phyloP scores from a whole-genome alignment of 2,329 filamentous ascomycete species.

The Nemania bipapillata region DNA sequence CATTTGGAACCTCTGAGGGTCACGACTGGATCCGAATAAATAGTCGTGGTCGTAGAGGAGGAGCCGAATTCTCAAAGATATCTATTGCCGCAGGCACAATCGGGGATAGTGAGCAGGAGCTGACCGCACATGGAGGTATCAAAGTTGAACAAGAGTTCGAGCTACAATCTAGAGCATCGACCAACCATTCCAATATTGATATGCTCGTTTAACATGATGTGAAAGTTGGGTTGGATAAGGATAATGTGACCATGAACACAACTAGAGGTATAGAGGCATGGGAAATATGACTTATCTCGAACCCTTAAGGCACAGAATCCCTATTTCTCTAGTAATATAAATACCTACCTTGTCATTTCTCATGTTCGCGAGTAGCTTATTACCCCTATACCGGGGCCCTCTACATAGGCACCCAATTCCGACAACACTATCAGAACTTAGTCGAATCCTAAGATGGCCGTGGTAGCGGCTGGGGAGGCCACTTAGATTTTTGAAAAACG shows the following conservation, averaged over 20 bases:
- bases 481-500: no score
- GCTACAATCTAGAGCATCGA: constrained; percentile 16
- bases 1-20: constrained; percentile 15
- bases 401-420: no score
- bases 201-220: not conserved
- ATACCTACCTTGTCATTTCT: no score
- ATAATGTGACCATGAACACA: constrained; percentile 10
- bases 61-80: not conserved
- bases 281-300: not conserved
- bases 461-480: no score
- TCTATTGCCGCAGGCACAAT: not conserved
- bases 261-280: not conserved
- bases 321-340: no score
- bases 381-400: no score
- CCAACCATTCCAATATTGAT: not conserved
- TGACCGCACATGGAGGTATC: constrained; percentile 6
- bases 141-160: constrained; percentile 28
- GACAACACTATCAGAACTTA: no score
- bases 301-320: no score
- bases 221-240: constrained; percentile 3
- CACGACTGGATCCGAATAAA: constrained; percentile 41
- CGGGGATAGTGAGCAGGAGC: constrained; percentile 11
- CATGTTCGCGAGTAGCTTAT: no score
- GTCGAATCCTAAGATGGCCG: no score
- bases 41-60: constrained; percentile 6